Evolutionary conservation across 2,329 filamentous ascomycete genomes (phyloP).

Genomic region (Neofusicoccum kwambonambiense): DNA sequence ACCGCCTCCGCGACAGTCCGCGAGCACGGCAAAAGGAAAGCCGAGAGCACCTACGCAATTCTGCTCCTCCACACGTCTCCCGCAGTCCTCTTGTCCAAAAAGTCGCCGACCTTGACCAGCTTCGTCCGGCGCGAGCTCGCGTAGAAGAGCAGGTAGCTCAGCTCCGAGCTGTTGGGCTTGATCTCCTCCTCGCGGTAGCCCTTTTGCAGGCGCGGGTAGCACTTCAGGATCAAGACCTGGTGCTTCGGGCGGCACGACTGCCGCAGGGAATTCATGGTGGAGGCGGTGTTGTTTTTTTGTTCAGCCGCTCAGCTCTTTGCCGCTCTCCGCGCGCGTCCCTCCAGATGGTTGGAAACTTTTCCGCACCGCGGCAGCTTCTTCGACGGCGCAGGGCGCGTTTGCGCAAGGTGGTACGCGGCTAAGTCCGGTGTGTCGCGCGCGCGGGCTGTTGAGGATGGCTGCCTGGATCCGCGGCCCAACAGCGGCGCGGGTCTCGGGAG

Average conservation of each 20-base stretch:
- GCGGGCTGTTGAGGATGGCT: background rate
- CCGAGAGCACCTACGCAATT: slow-evolving; percentile 65
- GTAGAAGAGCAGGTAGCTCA: slow-evolving; percentile 96
- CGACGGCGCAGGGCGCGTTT: background rate
- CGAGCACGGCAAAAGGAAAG: slow-evolving; percentile 5
- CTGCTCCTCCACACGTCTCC: slow-evolving; percentile 86
- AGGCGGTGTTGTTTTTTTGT: background rate
- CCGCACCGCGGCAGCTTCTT: too few species aligned
- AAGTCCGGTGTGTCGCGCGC: background rate
- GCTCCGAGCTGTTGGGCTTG: slow-evolving; percentile 93
- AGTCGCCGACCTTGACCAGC: slow-evolving; percentile 91
- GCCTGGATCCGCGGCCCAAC: background rate
- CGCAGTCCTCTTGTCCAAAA: slow-evolving; percentile 90
- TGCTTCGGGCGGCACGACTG: slow-evolving; percentile 82
- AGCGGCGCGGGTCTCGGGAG: background rate
- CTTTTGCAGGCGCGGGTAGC: slow-evolving; percentile 91
- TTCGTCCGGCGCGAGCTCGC: slow-evolving; percentile 91
- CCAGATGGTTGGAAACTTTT: too few species aligned
- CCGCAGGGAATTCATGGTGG: slow-evolving; percentile 55
- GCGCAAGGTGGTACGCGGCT: background rate
- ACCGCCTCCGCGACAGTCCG: background rate
- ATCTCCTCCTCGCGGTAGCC: slow-evolving; percentile 74
- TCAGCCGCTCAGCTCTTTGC: background rate
- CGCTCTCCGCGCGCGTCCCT: too few species aligned
- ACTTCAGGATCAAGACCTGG: slow-evolving; percentile 93